Evolutionary conservation across 768 basidiomycete species (phyloP), one percentile per base, ranked within the genome.

Genomic region (Boletus reticuloceps): DNA sequence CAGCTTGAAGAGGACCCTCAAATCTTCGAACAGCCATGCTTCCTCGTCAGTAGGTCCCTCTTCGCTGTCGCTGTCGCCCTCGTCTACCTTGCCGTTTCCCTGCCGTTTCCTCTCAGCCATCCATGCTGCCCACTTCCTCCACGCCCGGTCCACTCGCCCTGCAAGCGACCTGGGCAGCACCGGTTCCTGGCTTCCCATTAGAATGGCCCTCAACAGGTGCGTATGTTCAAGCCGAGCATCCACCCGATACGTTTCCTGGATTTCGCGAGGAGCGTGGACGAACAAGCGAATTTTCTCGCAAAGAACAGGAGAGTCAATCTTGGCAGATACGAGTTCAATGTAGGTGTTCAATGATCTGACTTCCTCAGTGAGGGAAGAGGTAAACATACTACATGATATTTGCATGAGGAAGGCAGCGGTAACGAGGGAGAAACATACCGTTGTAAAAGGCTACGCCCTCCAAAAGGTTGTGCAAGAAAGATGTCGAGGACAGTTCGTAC

Each of bases 401-500:
- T 16, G 27, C 25, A 41, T 64, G 53, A 65, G 48, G 27, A n/a
- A 31, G 16, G 31, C 4, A 32, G 31, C 1, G 13, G 19, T 5
- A 25, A 29, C 51, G 42, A 38, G 43, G 27, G 16, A 27, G 31
- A 32, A 36, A 58, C 74, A 46, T 58, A 89, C 93, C 92, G 80
- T 71, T 99, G 97, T 17, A 98, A 77, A 25, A 99, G 77, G 69
- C 91, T 94, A 56, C 85, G 85, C 7, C 94, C 92, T 4, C 97
- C 97, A 69, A 99, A 99, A 3, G 97, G 97, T 67, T 95, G 88
- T 0, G 97, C 97, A 17, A 98, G 82, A 78, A 99, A 98, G 40
- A 99, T 80, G 65, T 98, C 96, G 56, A 99, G 79, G 5, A 97
- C 79, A 50, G 77, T 86, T 69, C 97, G 83, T 64, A 98, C 94